Base-by-base conservation (phyloP, 2,329 filamentous ascomycete genomes). In the Geosmithia flava region DNA sequence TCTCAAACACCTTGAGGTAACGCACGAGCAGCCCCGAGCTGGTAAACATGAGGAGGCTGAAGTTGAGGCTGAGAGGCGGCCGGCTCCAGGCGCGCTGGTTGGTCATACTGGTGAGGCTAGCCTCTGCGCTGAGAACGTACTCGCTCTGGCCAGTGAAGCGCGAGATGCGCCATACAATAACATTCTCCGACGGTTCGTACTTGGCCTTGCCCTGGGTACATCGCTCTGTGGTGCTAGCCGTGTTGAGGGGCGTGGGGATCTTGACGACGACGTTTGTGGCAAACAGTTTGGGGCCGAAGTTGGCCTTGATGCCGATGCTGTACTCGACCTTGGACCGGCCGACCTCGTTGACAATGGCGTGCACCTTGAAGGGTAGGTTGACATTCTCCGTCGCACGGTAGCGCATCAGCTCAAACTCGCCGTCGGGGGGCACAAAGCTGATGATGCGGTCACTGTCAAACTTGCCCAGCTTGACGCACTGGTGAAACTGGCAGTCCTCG, bases 301-400 rank as follows among this genome's bases (percentile, higher is more conserved):
- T 98, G 54, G 93, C 90, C 61, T 93, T 90, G 60, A 98, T 90
- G 48, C 89, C 89, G 58, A 98, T 95, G 70, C 88, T 95, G 72
- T 97, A 98, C 68, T 98, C 93, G 51, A 98, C 93, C 67, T 96
- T 97, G 42, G 88, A 93, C 61, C 93, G 94, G 54, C 93, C 91
- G 51, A 97, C 79, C 67, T 98, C 93, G 62, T 95, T 95, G 60
- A 98, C 93, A 56, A 98, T 98, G 55, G 91, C 91, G 62, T 98
- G 93, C 10, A 98, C 89, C 65, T 96, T 97, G 78, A 98, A 98
- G 0, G 93, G 94, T 16, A 98, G 74, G 62, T 98, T 98, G 62
- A 98, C 91, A 61, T 98, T 98, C 65, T 98, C 93, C 20, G 91
- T 97, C 11, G 93, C 90, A 47, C 94, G 88, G 67, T 98, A 98